phyloP scores from a whole-genome alignment of 495 filamentous ascomycete species.

The Penicillium argentinense region DNA sequence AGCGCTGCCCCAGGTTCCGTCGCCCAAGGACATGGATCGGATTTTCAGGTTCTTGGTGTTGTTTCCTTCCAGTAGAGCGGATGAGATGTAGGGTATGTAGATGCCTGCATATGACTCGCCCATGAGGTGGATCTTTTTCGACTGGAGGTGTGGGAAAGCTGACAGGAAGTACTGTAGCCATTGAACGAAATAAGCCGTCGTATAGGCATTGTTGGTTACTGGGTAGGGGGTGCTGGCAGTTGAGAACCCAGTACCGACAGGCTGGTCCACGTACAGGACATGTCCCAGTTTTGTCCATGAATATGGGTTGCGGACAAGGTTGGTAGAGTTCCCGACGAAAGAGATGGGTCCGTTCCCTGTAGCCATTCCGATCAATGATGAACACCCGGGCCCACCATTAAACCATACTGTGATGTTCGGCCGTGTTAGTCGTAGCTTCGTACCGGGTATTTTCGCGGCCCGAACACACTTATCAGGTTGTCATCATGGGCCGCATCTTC shows the following conservation, averaged over 20 bases:
- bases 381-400: conserved; percentile 70
- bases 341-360: conserved; percentile 32
- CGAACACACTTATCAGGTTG: conserved; percentile 37
- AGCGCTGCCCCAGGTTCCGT: conserved; percentile 35
- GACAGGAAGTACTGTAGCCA: conserved; percentile 41
- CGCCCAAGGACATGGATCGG: conserved; percentile 35
- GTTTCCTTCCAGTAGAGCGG: conserved; percentile 32
- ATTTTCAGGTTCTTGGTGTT: conserved; percentile 30
- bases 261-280: conserved; percentile 46
- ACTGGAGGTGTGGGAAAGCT: conserved; percentile 30
- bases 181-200: conserved; percentile 33
- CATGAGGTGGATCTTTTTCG: conserved; percentile 40
- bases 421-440: not conserved
- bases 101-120: conserved; percentile 45
- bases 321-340: conserved; percentile 29
- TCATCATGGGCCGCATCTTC: conserved; percentile 33
- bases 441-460: not conserved
- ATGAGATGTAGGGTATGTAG: conserved; percentile 42
- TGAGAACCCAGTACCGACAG: conserved; percentile 40
- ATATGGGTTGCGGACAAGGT: conserved; percentile 28
- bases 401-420: conserved; percentile 52
- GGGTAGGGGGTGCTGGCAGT: conserved; percentile 33
- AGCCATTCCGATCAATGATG: conserved; percentile 61
- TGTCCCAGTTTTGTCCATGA: conserved; percentile 42
- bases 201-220: conserved; percentile 24